These are phyloP conservation scores for Yarrowia keelungensis DNA, from an alignment of 805 yeast genomes.

Conservation along the genomic window DNA sequence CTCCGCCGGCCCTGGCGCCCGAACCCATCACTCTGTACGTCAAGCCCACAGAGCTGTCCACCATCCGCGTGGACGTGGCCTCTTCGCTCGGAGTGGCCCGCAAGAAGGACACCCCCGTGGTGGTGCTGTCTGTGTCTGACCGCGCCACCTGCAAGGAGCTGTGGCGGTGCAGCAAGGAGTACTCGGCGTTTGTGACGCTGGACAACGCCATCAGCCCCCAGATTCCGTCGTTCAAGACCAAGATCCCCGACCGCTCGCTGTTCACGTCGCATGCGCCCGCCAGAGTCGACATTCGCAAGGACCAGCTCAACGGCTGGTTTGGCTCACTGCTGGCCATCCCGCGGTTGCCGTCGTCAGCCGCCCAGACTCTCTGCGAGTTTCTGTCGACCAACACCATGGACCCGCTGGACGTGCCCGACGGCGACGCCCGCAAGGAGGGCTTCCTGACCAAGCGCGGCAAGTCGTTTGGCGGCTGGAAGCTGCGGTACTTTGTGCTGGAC, in stretches of 20 bases:
- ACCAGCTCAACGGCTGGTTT: slow-evolving; percentile 65
- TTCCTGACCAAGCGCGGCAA: slow-evolving; percentile 68
- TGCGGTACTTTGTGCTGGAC: slow-evolving; percentile 70
- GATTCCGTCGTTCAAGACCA: slow-evolving; percentile 57
- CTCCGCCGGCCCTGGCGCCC: slow-evolving; percentile 14
- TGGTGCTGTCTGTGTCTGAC: slow-evolving; percentile 70
- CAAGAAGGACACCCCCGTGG: slow-evolving; percentile 62
- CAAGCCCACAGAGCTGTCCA: slow-evolving; percentile 46
- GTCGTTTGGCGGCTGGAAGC: slow-evolving; percentile 73
- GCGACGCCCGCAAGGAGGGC: slow-evolving; percentile 59
- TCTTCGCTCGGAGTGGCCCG: slow-evolving; percentile 50
- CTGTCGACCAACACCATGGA: slow-evolving; percentile 71
- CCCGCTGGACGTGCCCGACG: slow-evolving; percentile 56
- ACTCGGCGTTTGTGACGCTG: slow-evolving; percentile 64
- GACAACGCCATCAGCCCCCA: slow-evolving; percentile 65
- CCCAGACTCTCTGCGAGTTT: slow-evolving; percentile 64
- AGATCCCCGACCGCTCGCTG: slow-evolving; percentile 67
- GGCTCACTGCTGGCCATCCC: slow-evolving; percentile 63
- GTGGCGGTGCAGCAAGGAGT: slow-evolving; percentile 75
- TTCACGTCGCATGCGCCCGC: slow-evolving; percentile 67
- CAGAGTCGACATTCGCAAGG: slow-evolving; percentile 68
- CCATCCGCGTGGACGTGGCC: slow-evolving; percentile 45
- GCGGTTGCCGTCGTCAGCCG: slow-evolving; percentile 61
- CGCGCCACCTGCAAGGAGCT: slow-evolving; percentile 66
- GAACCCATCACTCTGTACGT: slow-evolving; percentile 41